Percentiles rank a stretch among this genome's conserved stretches.
These are phyloP conservation scores for Calonectria hongkongensis DNA, from an alignment of 2,329 filamentous ascomycete species.

Conservation along the genomic window DNA sequence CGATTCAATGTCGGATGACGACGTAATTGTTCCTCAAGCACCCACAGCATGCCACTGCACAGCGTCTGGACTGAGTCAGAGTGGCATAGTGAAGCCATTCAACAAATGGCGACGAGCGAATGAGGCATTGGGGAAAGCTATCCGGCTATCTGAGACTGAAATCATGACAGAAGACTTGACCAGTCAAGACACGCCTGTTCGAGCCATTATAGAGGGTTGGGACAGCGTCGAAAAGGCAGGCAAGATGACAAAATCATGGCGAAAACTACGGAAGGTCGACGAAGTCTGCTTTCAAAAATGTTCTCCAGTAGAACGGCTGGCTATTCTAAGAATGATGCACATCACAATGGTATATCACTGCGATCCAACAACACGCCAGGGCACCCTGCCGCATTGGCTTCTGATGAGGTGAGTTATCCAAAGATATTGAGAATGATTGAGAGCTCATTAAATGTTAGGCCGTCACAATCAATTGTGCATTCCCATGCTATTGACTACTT, in stretches of 20 bases:
- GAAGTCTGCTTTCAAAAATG: slow-evolving; percentile 51
- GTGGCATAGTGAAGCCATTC: neutral
- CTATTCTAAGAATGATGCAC: slow-evolving; percentile 53
- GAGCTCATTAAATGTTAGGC: slow-evolving; percentile 44
- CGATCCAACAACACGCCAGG: slow-evolving; percentile 48
- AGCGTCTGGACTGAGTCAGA: neutral
- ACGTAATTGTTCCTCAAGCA: slow-evolving; percentile 29
- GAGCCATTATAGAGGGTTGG: slow-evolving; percentile 55
- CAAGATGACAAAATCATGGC: slow-evolving; percentile 54
- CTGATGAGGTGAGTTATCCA: slow-evolving; percentile 48
- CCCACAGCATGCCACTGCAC: slow-evolving; percentile 21
- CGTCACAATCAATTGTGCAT: slow-evolving; percentile 55
- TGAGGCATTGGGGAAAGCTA: slow-evolving; percentile 40
- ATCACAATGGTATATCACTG: slow-evolving; percentile 53
- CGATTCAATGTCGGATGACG: slow-evolving; percentile 4
- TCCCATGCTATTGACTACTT: slow-evolving; percentile 58
- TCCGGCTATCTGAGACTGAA: slow-evolving; percentile 43
- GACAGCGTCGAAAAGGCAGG: slow-evolving; percentile 52
- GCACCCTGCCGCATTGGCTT: slow-evolving; percentile 53
- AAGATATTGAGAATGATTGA: accelerated
- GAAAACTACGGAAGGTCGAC: slow-evolving; percentile 52
- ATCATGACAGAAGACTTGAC: slow-evolving; percentile 43
- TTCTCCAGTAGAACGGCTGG: slow-evolving; percentile 49
- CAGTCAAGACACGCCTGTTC: slow-evolving; percentile 52
- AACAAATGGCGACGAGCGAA: slow-evolving; percentile 55